Evolutionary conservation across 805 yeast species (phyloP), one percentile per base, ranked within the genome.

Genomic region (Cyberlindnera japonica): DNA sequence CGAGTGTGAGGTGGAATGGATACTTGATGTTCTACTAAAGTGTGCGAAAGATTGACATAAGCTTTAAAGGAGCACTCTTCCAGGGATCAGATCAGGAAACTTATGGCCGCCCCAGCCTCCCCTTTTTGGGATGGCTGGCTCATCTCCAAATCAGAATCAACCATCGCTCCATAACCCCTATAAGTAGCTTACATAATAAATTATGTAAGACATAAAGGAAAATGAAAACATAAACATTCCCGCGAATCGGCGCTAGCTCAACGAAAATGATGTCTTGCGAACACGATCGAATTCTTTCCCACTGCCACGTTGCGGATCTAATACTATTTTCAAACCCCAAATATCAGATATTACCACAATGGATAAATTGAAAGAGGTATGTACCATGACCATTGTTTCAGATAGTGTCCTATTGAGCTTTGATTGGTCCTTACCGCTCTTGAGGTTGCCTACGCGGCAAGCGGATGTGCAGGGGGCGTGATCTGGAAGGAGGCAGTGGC

Each of bases 361-460:
- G 58, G 56, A 53, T 38, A 53, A 51, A 45, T 42, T 53, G 40
- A 53, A 43, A 45, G 58, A 53, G 44, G 58, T 53, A 24, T 11
- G 23, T 31, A 3, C n/a, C 21, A 5, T 6, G 20, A 11, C 10
- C 14, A 5, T 20, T 9, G 15, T 9, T 5, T 17, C n/a, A n/a
- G 26, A 32, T 17, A n/a, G n/a, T n/a, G n/a, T n/a, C n/a, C n/a
- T n/a, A n/a, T n/a, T n/a, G n/a, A n/a, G n/a, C n/a, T n/a, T n/a
- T n/a, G n/a, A n/a, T n/a, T n/a, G n/a, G n/a, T n/a, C n/a, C n/a
- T n/a, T n/a, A n/a, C n/a, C n/a, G n/a, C n/a, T n/a, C n/a, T n/a
- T n/a, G n/a, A n/a, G n/a, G n/a, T n/a, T n/a, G n/a, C n/a, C n/a
- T n/a, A n/a, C n/a, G n/a, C n/a, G n/a, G n/a, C n/a, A n/a, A n/a